Percentiles rank a stretch among this genome's conserved stretches.
phyloP scores from a whole-genome alignment of 2,329 filamentous ascomycete species.

The Ambrosiella xylebori region DNA sequence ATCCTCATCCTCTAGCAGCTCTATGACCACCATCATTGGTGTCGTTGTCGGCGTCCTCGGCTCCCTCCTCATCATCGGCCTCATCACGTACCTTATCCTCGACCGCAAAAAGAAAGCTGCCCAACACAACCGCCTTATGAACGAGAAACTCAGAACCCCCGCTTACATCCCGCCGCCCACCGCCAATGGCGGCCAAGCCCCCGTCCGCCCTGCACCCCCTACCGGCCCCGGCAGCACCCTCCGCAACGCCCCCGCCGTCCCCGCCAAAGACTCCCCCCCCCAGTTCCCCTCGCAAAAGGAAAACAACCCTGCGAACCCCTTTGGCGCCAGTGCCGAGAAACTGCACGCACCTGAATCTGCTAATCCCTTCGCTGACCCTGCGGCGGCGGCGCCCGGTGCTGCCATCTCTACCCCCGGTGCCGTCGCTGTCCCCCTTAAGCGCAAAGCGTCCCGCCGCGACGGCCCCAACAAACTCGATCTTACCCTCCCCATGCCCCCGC shows the following conservation, averaged over 20 bases:
- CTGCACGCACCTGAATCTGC: conserved; percentile 15
- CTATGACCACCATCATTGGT: conserved; percentile 48
- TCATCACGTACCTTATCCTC: conserved; percentile 55
- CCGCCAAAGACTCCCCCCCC: conserved; percentile 4
- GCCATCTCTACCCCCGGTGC: conserved; percentile 16
- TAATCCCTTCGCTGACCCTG: conserved; percentile 50
- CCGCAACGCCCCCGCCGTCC: conserved; percentile 5
- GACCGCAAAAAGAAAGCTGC: conserved; percentile 53
- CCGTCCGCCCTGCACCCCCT: conserved; percentile 9
- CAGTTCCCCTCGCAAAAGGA: conserved; percentile 17
- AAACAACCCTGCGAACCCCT: conserved; percentile 49
- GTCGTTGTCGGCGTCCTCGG: conserved; percentile 68
- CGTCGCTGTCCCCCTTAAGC: conserved; percentile 27
- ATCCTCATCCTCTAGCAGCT: conserved; percentile 15
- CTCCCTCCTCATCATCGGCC: conserved; percentile 46
- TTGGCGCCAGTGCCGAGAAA: conserved; percentile 40
- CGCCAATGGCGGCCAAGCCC: conserved; percentile 2
- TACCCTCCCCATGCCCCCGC: conserved; percentile 25
- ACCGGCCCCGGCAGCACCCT: conserved; percentile 10
- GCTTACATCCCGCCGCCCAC: neutral
- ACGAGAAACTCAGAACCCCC: conserved; percentile 10
- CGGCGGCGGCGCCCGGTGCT: conserved; percentile 15
- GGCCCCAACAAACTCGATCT: conserved; percentile 35
- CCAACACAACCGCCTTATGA: conserved; percentile 25
- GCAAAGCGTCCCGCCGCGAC: conserved; percentile 40